A percentile compares a stretch with the other conserved stretches of the same genome.
Conservation (phyloP, 106 monocot genomes). For the Apostasia ramifera region DNA sequence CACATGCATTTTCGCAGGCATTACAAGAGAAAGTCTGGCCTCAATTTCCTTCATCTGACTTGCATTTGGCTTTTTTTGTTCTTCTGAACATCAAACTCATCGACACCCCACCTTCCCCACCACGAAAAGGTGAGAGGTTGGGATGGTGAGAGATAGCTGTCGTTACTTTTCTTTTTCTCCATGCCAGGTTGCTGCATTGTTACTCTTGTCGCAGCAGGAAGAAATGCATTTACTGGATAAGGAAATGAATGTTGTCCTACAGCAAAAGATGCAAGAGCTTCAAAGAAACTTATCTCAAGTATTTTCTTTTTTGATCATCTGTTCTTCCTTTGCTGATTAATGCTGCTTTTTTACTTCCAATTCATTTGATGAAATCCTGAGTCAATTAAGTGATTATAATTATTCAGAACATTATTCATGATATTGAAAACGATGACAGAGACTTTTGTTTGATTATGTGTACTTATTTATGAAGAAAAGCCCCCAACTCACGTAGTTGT, state of each 20-base stretch:
- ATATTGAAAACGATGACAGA: too few species aligned
- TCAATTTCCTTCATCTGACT: not conserved
- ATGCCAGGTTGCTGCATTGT: constrained; percentile 63
- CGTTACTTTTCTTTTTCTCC: constrained; percentile 4
- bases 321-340: too few species aligned
- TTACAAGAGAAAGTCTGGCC: constrained; percentile 78
- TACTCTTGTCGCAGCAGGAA: constrained; percentile 95
- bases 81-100: not conserved
- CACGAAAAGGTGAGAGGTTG: too few species aligned
- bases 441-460: too few species aligned
- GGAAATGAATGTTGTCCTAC: constrained; percentile 61
- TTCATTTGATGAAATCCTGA: constrained; percentile 3
- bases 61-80: constrained; percentile 1
- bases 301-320: constrained; percentile 10
- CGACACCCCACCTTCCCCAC: too few species aligned
- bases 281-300: constrained; percentile 86
- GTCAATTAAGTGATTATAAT: too few species aligned
- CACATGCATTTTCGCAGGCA: constrained; percentile 68
- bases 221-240: constrained; percentile 81
- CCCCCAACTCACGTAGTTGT: too few species aligned
- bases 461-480: too few species aligned
- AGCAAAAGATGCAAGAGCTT: constrained; percentile 65
- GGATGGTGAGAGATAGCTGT: too few species aligned
- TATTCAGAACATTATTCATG: too few species aligned
- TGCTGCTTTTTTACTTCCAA: not conserved